A percentile compares a stretch with the other conserved stretches of the same genome.
phyloP scores from a whole-genome alignment of 2,329 filamentous ascomycete species.

The Cladophialophora psammophila region DNA sequence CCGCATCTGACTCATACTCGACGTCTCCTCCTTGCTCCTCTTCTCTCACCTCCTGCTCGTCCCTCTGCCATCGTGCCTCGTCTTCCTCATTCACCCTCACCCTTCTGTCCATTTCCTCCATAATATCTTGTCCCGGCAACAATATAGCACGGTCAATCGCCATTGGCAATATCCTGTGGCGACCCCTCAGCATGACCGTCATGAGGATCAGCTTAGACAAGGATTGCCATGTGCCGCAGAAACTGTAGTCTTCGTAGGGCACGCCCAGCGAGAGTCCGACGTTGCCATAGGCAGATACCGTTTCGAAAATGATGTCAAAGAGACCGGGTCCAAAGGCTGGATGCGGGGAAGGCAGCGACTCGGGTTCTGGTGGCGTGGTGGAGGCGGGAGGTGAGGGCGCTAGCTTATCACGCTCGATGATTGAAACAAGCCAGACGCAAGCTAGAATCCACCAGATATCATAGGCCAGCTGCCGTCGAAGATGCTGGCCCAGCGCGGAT shows the following conservation, averaged over 20 bases:
- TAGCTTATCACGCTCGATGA: slow-evolving; percentile 72
- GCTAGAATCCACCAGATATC: slow-evolving; percentile 97
- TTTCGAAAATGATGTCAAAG: slow-evolving; percentile 79
- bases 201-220: slow-evolving; percentile 71
- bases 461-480: slow-evolving; percentile 91
- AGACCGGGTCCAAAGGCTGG: slow-evolving; percentile 62
- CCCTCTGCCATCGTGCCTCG: neutral
- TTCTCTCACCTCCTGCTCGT: neutral
- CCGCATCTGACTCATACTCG: neutral
- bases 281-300: slow-evolving; percentile 90
- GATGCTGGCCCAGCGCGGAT: slow-evolving; percentile 87
- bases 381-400: neutral
- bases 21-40: neutral
- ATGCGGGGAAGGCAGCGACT: slow-evolving; percentile 57
- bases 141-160: slow-evolving; percentile 73
- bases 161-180: slow-evolving; percentile 70
- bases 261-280: slow-evolving; percentile 91
- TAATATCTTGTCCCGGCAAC: slow-evolving; percentile 54
- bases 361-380: neutral
- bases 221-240: slow-evolving; percentile 79
- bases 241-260: slow-evolving; percentile 74
- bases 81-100: neutral
- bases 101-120: neutral
- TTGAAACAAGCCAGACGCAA: slow-evolving; percentile 88
- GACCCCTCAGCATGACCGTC: slow-evolving; percentile 70